Evolutionary conservation across 345 rosid species (phyloP).

Genomic region (Rhodomyrtus tomentosa): DNA sequence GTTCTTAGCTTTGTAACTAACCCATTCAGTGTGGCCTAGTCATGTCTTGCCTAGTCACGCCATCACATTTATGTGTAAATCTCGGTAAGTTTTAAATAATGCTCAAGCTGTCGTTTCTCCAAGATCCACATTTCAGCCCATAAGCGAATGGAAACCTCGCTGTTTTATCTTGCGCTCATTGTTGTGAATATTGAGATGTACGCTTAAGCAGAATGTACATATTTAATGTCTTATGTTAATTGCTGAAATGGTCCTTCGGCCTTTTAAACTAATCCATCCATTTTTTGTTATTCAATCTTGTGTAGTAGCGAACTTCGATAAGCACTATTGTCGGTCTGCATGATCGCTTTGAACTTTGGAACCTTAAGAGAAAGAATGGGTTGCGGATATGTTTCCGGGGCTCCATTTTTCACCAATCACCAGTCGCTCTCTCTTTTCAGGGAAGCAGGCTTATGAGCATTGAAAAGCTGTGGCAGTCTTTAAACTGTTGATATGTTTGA

Average conservation of each 20-base stretch:
- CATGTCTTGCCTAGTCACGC: neutral
- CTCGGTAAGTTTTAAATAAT: neutral
- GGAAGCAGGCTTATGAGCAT: neutral
- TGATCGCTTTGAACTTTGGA: neutral
- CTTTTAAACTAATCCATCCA: neutral
- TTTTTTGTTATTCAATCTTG: neutral
- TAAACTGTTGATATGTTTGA: neutral
- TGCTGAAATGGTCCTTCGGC: neutral
- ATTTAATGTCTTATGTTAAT: neutral
- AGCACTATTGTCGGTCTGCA: neutral
- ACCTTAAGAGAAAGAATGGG: neutral
- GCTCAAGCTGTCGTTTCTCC: neutral
- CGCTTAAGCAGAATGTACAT: neutral
- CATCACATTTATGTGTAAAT: neutral
- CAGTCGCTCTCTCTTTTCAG: neutral
- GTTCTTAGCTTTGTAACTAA: neutral
- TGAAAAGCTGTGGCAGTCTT: neutral
- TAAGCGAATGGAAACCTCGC: neutral
- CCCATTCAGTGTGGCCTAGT: neutral
- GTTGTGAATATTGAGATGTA: neutral
- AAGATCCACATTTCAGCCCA: neutral
- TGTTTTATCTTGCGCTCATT: neutral
- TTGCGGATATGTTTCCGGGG: neutral
- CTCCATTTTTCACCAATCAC: neutral
- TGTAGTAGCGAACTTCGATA: neutral